Evolutionary conservation across 208 protist genomes (phyloP).

Genomic region (Acanthamoeba healyi): DNA sequence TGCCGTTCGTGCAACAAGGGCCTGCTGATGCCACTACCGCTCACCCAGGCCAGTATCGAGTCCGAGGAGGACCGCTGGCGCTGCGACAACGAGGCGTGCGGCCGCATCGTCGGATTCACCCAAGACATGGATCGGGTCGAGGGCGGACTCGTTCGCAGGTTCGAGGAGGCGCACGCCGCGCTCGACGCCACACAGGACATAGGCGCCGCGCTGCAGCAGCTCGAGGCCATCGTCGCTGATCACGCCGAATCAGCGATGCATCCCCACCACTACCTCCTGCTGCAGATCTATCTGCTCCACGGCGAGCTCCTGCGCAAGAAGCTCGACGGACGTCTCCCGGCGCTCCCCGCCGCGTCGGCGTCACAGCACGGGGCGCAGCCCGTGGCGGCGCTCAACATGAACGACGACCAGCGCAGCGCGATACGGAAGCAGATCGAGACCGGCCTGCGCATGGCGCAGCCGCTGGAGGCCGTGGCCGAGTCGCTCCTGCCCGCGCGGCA

Average conservation of each 20-base stretch:
- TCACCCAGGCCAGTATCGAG: neutral
- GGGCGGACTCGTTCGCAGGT: neutral
- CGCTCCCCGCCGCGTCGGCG: neutral
- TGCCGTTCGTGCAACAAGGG: neutral
- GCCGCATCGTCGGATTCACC: neutral
- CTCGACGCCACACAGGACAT: conserved; percentile 2
- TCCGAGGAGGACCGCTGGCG: conserved; percentile 39
- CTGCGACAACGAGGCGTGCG: conserved; percentile 26
- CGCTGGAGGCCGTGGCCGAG: neutral
- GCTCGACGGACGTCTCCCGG: neutral
- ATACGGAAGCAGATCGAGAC: neutral
- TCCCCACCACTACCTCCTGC: conserved; percentile 25
- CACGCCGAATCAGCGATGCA: conserved; percentile 8
- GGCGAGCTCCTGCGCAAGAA: neutral
- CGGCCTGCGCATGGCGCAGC: neutral
- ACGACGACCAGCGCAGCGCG: conserved; percentile 10
- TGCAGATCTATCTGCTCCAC: conserved; percentile 1
- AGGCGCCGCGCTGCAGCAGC: neutral
- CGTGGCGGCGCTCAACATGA: neutral
- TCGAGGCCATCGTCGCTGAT: neutral
- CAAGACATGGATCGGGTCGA: neutral
- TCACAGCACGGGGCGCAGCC: neutral
- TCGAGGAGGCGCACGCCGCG: conserved; percentile 24
- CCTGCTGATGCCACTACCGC: neutral
- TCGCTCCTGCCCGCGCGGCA: neutral